Evolutionary conservation across 371 early-diverging fungal genomes (phyloP), one percentile per base, ranked within the genome.

Genomic region (Mucor irregularis): DNA sequence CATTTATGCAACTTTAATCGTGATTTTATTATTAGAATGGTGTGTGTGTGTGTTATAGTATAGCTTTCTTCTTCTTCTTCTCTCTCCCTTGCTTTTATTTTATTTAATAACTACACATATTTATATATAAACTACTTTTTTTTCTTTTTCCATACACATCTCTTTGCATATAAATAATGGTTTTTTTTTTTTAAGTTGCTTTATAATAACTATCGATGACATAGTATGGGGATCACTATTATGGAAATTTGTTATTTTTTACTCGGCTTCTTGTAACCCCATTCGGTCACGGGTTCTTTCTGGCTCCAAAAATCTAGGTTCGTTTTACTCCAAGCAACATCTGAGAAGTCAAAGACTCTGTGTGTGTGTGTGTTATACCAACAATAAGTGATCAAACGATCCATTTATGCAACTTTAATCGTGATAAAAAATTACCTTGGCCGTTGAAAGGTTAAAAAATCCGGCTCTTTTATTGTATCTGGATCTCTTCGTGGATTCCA

Each of bases 401-500:
- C n/a, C n/a, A n/a, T n/a, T n/a, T n/a, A n/a, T n/a, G n/a, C n/a
- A n/a, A n/a, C n/a, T n/a, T n/a, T n/a, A n/a, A n/a, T n/a, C n/a
- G n/a, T n/a, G n/a, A 11, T 2, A 39, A 2, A n/a, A 17, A 2
- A 25, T 34, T 56, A 63, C 64, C 64, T 58, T 25, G 64, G 64
- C 33, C 58, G 53, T 44, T 28, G 30, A 49, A 63, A 58, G 1
- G 64, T 53, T 14, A 33, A 26, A 26, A 25, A 33, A 14, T 47
- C 38, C 11, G 38, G 26, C 1, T 33, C 31, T 26, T 56, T 62
- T 11, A 45, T 49, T 5, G 17, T 31, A 29, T 49, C 44, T 26
- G 64, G 39, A 35, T 49, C 45, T 19, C 28, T 17, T 28, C 64
- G 39, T 17, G 64, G 64, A 44, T 58, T 63, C 64, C 64, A 63